Conservation (phyloP, 78 protist species). For the Dictyostelium capitatum region DNA sequence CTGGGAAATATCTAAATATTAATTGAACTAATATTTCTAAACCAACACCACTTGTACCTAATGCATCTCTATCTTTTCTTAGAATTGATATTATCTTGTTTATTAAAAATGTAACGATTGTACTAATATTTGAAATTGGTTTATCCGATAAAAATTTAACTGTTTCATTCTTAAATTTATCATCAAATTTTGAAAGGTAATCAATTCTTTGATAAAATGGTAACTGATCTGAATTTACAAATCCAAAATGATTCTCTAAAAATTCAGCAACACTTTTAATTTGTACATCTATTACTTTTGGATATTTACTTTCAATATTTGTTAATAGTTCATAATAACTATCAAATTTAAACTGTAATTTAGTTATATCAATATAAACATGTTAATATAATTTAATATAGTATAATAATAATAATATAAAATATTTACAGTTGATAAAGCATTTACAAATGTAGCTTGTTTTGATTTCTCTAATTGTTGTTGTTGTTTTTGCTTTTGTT, state of each 20-base stretch:
- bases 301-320: conserved; percentile 43
- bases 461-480: not conserved
- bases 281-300: conserved; percentile 40
- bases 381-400: not conserved
- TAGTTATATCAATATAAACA: not conserved
- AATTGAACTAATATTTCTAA: conserved; percentile 44
- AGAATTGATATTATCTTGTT: conserved; percentile 49
- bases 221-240: not conserved
- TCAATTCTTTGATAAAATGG: conserved; percentile 25
- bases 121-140: conserved; percentile 1
- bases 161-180: conserved; percentile 51
- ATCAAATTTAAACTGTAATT: conserved; percentile 24
- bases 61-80: conserved; percentile 43
- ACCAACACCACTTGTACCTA: conserved; percentile 55
- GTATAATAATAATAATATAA: not conserved
- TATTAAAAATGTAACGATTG: conserved; percentile 28
- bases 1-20: conserved; percentile 36
- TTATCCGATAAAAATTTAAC: conserved; percentile 15
- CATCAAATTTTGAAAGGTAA: conserved; percentile 29
- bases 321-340: conserved; percentile 34
- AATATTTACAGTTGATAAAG: conserved; percentile 21
- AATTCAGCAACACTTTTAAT: conserved; percentile 45
- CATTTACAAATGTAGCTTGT: not conserved
- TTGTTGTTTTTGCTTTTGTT: not conserved
- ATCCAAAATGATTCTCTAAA: conserved; percentile 63